Conservation (phyloP, 306 rosid species). For the apple (Malus domestica) region ASM211411v1 NC_041795.1:19980501-19981000, state of each 20-base stretch:
- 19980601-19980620: too few species aligned
- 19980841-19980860: constrained; percentile 14
- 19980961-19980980: not conserved
- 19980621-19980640: too few species aligned
- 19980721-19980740: not conserved
- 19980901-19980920: not conserved
- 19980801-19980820: constrained; percentile 24
- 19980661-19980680: too few species aligned
- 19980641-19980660: too few species aligned
- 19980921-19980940: not conserved
- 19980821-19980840: constrained; percentile 25
- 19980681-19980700: too few species aligned
- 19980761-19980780: not conserved
- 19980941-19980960: constrained; percentile 7
- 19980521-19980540: too few species aligned
- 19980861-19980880: not conserved
- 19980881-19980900: constrained; percentile 26
- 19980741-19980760: not conserved
- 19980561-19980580: too few species aligned
- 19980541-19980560: too few species aligned
- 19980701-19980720: not conserved
- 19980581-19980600: too few species aligned
- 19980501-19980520: too few species aligned
- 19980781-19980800: constrained; percentile 4
- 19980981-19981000: not conserved